phyloP scores from a whole-genome alignment of 2,329 filamentous ascomycete genomes.

The Pseudogymnoascus sp. region DNA sequence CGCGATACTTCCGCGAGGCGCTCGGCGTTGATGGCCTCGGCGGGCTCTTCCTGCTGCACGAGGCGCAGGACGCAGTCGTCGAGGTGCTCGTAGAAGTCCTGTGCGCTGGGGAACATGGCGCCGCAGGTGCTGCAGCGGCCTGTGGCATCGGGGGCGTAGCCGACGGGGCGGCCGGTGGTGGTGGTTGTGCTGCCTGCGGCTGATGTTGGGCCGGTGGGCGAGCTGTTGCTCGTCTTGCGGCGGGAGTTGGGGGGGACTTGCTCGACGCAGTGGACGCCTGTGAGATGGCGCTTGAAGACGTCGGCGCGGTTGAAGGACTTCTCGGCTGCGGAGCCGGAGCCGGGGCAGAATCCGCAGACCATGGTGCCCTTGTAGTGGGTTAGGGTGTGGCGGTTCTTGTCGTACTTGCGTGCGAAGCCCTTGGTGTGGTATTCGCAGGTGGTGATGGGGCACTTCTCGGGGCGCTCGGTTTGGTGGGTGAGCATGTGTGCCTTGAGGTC shows the following conservation, averaged over 20 bases:
- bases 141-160: conserved; percentile 66
- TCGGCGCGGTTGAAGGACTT: conserved; percentile 96
- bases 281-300: conserved; percentile 93
- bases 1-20: conserved; percentile 58
- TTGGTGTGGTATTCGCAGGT: conserved; percentile 92
- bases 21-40: conserved; percentile 60
- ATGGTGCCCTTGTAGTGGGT: conserved; percentile 98
- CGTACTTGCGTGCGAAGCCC: conserved; percentile 93
- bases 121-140: conserved; percentile 92
- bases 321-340: conserved; percentile 76
- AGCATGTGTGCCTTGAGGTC: conserved; percentile 83
- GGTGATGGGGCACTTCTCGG: conserved; percentile 90
- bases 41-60: conserved; percentile 62
- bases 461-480: conserved; percentile 86
- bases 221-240: conserved; percentile 46
- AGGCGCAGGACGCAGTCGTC: conserved; percentile 67
- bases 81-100: conserved; percentile 96
- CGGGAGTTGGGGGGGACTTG: conserved; percentile 87
- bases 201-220: not conserved
- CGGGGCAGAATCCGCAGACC: conserved; percentile 94
- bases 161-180: conserved; percentile 56
- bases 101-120: conserved; percentile 72
- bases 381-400: conserved; percentile 92
- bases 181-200: conserved; percentile 28
- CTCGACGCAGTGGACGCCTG: conserved; percentile 86